Evolutionary conservation across 2,329 filamentous ascomycete genomes (phyloP), one percentile per base, ranked within the genome.

Genomic region (Claviceps digitariae): DNA sequence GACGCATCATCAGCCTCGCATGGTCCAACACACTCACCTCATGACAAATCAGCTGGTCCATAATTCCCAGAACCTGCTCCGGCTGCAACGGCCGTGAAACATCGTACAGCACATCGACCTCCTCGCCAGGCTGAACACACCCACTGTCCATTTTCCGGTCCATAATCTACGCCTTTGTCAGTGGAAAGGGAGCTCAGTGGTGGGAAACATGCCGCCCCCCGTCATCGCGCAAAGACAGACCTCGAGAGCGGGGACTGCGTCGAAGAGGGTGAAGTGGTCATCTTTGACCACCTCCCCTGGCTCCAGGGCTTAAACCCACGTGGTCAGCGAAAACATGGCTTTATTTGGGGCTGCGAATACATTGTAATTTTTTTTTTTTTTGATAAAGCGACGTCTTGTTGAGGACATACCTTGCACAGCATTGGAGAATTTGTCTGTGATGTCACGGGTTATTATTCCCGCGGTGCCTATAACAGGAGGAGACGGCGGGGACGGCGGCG

Each of bases 91-190:
- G 72, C 48, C 76, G 74, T 45, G 79, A 72, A 43, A 90, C 80
- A 63, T 95, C 84, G 67, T 91, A 95, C 50, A 86, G 78, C 57
- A 91, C 85, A 55, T 95, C 87, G 36, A 91, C 78, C n/a, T 83
- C 82, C 63, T 95, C 88, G 31, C 84, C 86, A 8, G 85, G 81
- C 21, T 81, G 77, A 7, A 94, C 74, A 59, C 85, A 90, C 29
- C 93, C 93, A 64, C 89, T 96, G 68, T 98, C 93, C 93, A 98
- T 98, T 70, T 97, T 98, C 1, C 87, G 84, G 64, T 98, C 93
- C 88, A 96, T 96, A 61, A 98, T 95, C 93, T 98, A 46, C 4
- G 31, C 9, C 3, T 21, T 15, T 20, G 21, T 52, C 50, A 52
- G 50, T 15, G 15, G 2, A 41, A 29, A n/a, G n/a, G n/a, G 9